phyloP scores from a whole-genome alignment of 2,329 filamentous ascomycete genomes.

The Trichoderma semiorbis region DNA sequence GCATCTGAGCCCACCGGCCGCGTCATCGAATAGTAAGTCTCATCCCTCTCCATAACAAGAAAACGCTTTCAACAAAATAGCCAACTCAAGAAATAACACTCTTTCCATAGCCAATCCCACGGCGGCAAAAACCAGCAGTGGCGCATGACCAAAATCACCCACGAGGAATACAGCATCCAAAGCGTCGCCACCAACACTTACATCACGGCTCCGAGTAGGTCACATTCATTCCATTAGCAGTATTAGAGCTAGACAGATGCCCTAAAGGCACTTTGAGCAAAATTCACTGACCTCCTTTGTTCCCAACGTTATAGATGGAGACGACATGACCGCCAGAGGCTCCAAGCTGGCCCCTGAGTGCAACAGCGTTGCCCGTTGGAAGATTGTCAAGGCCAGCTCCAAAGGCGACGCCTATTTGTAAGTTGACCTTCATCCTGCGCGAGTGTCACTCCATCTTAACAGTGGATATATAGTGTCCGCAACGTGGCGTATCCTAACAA shows the following conservation, averaged over 20 bases:
- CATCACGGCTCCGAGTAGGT: not conserved
- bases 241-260: too few species aligned
- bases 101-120: not conserved
- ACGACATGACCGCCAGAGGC: not conserved
- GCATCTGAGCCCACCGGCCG: not conserved
- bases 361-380: not conserved
- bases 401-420: not conserved
- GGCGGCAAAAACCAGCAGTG: constrained; percentile 8
- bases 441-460: not conserved
- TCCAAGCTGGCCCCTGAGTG: not conserved
- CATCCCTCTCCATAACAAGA: not conserved
- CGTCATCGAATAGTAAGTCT: not conserved
- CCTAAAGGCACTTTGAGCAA: not conserved
- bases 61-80: too few species aligned
- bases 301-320: not conserved
- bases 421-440: not conserved
- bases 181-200: not conserved
- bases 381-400: not conserved
- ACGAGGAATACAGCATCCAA: constrained; percentile 2
- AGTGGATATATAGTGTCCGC: not conserved
- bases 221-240: not conserved
- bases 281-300: not conserved
- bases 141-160: not conserved
- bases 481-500: not conserved
- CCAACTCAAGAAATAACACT: not conserved